phyloP scores from a whole-genome alignment of 306 rosid genomes.

The Pyrus bretschneideri region DNA sequence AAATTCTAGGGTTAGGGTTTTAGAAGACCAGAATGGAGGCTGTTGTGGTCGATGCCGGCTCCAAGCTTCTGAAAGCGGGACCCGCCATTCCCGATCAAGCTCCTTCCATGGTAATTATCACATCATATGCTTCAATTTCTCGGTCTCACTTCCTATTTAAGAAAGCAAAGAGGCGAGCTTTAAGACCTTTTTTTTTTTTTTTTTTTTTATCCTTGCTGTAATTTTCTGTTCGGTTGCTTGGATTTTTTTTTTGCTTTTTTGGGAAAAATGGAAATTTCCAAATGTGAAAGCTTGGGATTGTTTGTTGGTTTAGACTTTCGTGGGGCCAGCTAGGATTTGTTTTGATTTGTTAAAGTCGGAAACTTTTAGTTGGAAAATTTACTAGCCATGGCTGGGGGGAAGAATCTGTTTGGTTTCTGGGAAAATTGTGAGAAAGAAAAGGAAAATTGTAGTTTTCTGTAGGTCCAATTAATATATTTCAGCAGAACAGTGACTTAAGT shows the following conservation, averaged over 20 bases:
- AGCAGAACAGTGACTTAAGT: not conserved
- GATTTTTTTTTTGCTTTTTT: no score
- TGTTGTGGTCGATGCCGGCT: conserved; percentile 78
- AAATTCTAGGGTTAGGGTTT: not conserved
- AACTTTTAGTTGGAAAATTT: not conserved
- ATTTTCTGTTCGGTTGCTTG: no score
- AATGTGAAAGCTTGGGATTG: not conserved
- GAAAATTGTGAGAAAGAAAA: not conserved
- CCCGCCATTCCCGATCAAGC: conserved; percentile 93
- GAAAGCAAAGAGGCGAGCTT: no score
- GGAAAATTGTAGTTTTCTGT: not conserved
- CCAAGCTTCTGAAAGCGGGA: conserved; percentile 89
- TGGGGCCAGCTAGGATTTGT: not conserved
- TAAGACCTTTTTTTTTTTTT: no score
- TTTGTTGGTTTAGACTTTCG: not conserved
- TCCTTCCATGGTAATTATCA: conserved; percentile 62
- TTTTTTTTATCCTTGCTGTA: no score
- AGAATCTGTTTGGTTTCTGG: no score
- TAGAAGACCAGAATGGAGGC: conserved; percentile 55
- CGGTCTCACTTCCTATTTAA: not conserved
- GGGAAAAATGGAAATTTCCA: not conserved
- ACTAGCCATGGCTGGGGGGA: not conserved
- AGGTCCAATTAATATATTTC: not conserved
- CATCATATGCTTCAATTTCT: not conserved
- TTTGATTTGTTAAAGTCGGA: not conserved